phyloP scores from a whole-genome alignment of 225 moss, liverwort and hornwort genomes.

The Marchantia polymorpha region DNA sequence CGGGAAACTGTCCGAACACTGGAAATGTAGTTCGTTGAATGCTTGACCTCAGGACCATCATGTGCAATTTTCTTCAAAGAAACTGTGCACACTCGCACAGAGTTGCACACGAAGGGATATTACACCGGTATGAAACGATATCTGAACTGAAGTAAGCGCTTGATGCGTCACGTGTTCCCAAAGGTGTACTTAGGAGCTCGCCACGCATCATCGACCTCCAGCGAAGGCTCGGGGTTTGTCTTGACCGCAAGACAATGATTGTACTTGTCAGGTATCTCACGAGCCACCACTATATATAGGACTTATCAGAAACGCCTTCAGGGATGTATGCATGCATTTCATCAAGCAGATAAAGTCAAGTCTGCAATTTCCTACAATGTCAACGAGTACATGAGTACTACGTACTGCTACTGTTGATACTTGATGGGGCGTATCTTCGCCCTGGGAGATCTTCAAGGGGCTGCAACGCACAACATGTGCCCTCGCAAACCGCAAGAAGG shows the following conservation, averaged over 20 bases:
- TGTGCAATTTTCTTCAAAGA: too few relatives aligned
- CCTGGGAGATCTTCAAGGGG: too few relatives aligned
- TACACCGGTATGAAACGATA: too few relatives aligned
- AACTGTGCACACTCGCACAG: too few relatives aligned
- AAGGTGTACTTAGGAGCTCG: background rate
- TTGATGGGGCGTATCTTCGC: background rate
- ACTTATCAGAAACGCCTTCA: background rate
- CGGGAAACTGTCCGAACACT: too few relatives aligned
- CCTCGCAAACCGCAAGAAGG: background rate
- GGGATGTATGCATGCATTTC: background rate
- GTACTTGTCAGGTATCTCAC: slow-evolving; percentile 4
- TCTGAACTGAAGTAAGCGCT: background rate
- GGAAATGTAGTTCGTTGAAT: too few relatives aligned
- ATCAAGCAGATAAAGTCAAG: background rate
- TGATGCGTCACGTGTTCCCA: slow-evolving; percentile 8
- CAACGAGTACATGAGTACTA: slow-evolving; percentile 1
- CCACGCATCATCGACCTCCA: background rate
- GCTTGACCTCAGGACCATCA: too few relatives aligned
- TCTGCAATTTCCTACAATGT: background rate
- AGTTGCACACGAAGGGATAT: too few relatives aligned
- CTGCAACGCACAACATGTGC: too few relatives aligned
- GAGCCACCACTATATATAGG: background rate
- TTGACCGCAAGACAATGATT: slow-evolving; percentile 3
- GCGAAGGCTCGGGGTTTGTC: background rate
- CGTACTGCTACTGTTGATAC: background rate